Base-by-base conservation (phyloP, 371 early-diverging fungal species). In the Lichtheimia hyalospora region DNA sequence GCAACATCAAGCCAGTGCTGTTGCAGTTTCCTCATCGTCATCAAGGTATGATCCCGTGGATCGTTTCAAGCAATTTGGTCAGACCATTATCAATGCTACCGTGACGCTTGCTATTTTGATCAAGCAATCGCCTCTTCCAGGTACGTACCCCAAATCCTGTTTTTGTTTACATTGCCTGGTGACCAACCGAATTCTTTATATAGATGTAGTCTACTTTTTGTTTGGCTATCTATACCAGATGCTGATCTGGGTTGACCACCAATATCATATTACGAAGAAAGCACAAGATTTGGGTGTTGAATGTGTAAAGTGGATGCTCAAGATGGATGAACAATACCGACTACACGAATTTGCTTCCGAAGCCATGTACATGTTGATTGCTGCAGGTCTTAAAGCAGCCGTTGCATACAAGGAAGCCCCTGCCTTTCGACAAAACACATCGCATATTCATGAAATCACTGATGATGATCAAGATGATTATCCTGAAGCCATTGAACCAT, bases 381-480 rank as follows among this genome's bases (percentile, higher is more conserved):
- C 84, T 0, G 84, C 85, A 8, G 64, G 75, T 24, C 70, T 86
- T 46, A 85, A 84, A 66, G 87, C 87, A 2, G 77, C 79, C 2
- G 74, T 86, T 16, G 88, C 87, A 3, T 88, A 83, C 60, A 84
- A 84, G 60, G 85, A 86, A 60, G 64, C 85, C 0, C 82, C 88
- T 5, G 65, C 58, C 10, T 64, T 48, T 20, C 49, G 57, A 44
- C 25, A 55, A 8, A 24, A 41, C 7, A 43, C 41, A 5, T 25
- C 25, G 3, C 42, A 27, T 43, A 44, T 21, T 44, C 56, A 18
- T 46, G 46, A n/a, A 16, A 46, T 21, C 16, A 34, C 34, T 34
- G 34, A 34, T 46, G 46, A 18, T 46, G n/a, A 21, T 46, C 46
- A 46, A 46, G 46, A 46, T 18, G 46, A 46, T 13, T 34, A 25